Evolutionary conservation across 2,329 filamentous ascomycete genomes (phyloP), one percentile per base, ranked within the genome.

Genomic region (Neophaeococcomyces mojaviensis): DNA sequence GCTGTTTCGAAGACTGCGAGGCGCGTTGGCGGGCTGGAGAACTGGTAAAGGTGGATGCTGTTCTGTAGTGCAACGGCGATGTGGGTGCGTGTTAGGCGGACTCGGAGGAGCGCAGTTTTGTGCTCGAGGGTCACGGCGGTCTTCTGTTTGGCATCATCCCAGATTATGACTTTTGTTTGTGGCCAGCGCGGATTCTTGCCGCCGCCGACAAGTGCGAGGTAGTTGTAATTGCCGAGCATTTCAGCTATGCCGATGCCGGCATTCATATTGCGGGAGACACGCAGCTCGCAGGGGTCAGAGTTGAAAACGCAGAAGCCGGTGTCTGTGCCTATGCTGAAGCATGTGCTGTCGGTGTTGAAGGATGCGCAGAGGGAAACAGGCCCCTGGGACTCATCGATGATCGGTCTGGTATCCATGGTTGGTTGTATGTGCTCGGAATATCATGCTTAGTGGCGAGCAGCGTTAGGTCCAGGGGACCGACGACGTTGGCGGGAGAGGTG

Each of bases 131-230:
- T 85, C 52, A 89, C 84, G 12, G 86, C 74, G 6, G 83, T 80
- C 54, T 82, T 84, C 51, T 84, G 80, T 55, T 85, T 86, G 50
- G 79, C 75, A 58, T 94, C 88, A 64, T 98, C 89, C 89, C 89
- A 97, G 57, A 97, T 86, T 54, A 94, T 81, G 39, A 89, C 76
- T 73, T 94, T 94, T 67, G 89, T 94, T 61, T 84, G 84, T 12
- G 88, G 82, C 58, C 88, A 92, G 60, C 90, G 90, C 44, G 89
- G 88, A 49, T 82, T 80, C 57, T 78, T 84, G 39, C 92, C 88
- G 56, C 90, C 90, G 53, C 89, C 89, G 46, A 96, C 88, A 8
- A 97, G 76, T 22, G 87, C 90, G 30, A 96, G 74, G 63, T 89
- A 94, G 67, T 90, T 89, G 44, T 86, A 82, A 55, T 81, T 84